Conservation (phyloP, 2,329 filamentous ascomycete species). For the Aspergillus sp. region DNA sequence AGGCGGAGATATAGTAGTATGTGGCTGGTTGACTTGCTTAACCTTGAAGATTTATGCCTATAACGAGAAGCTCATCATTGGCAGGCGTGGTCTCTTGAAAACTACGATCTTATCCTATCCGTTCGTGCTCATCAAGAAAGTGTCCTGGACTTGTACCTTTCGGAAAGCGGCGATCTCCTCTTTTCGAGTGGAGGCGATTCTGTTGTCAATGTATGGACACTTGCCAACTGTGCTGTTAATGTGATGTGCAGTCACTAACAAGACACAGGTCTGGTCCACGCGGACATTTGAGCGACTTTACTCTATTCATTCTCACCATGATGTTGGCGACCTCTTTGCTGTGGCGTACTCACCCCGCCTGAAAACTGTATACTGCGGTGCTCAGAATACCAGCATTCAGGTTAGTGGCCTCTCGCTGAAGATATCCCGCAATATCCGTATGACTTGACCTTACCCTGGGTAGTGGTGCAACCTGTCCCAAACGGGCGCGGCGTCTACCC, state of each 20-base stretch:
- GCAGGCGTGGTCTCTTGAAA: conserved; percentile 81
- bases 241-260: background rate
- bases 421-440: background rate
- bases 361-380: conserved; percentile 85
- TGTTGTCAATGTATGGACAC: conserved; percentile 72
- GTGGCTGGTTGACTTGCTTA: conserved; percentile 25
- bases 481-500: conserved; percentile 64
- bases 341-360: conserved; percentile 82
- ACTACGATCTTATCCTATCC: conserved; percentile 77
- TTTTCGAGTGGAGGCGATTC: conserved; percentile 95
- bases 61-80: conserved; percentile 21
- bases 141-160: conserved; percentile 82
- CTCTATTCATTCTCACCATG: conserved; percentile 90
- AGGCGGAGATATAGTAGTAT: conserved; percentile 83
- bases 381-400: conserved; percentile 92
- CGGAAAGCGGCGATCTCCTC: conserved; percentile 72
- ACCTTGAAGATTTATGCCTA: background rate
- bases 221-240: background rate
- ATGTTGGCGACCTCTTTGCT: conserved; percentile 94
- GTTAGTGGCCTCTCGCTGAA: conserved; percentile 34
- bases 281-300: conserved; percentile 75
- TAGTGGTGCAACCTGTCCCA: conserved; percentile 76
- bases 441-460: background rate
- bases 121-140: conserved; percentile 91
- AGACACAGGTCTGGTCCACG: conserved; percentile 74